Base-by-base conservation (phyloP, 2,329 filamentous ascomycete species). In the Hypoxylon sp. region DNA sequence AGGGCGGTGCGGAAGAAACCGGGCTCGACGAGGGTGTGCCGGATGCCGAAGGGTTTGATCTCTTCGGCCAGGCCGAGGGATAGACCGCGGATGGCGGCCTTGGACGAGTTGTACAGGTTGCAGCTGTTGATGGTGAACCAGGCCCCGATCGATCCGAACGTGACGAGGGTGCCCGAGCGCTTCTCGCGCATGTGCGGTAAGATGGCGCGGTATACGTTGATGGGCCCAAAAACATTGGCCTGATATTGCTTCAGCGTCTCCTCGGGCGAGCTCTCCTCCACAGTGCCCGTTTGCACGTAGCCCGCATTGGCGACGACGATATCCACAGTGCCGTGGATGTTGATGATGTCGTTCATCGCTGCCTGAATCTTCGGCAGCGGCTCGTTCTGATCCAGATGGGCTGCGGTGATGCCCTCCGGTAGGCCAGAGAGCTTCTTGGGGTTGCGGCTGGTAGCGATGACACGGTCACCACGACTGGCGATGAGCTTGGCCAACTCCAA, bases 291-390 rank as follows among this genome's bases (percentile, higher is more conserved):
- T 22, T 79, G 75, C 1, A 79, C 74, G 67, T 81, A 82, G 10
- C 77, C 81, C 2, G 81, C 81, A 10, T 81, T 81, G 65, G 83
- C 83, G 30, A 83, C 77, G 2, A 84, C 72, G 30, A 82, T 74
- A 55, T 80, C 81, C 58, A 83, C 74, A 3, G 71, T 71, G 8
- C 81, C 79, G 58, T 71, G 50, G 28, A 79, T 78, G n/a, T 71
- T 71, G 5, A 74, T 67, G 39, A 79, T 76, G 1, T 76, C 78
- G 22, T 77, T 71, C n/a, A 77, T 73, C 4, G 76, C 74, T 20
- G 72, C 67, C 61, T 79, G 70, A 39, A 82, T 69, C 15, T 76
- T 68, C 0, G 71, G 56, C 1, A 78, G 65, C 0, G 74, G 59
- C 13, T 75, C 74, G 17, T 77, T 79, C n/a, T 82, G 78, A 56